Evolutionary conservation across 192 early-diverging fungal genomes (phyloP), one percentile per base, ranked within the genome.

Genomic region (Entomortierella parvispora): DNA sequence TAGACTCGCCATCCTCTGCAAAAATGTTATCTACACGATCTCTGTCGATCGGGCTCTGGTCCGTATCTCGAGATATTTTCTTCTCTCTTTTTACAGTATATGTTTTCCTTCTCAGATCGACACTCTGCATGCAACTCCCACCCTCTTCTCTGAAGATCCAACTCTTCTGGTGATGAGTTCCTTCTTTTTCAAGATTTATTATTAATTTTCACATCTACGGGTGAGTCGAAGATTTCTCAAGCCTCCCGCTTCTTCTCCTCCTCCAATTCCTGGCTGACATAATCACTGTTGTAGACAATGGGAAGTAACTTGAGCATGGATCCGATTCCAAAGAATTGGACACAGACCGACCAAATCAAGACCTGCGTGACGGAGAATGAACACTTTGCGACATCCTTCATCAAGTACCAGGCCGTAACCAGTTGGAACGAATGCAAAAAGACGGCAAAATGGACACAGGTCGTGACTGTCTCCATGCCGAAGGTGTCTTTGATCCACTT

Each of bases 281-380:
- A 72, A 22, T 47, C 54, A 54, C 70, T 72, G 12, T 72, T 58
- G 29, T 72, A 72, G 3, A 72, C 70, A 57, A 72, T 72, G 17
- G 70, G 70, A 32, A 72, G 37, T 40, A 72, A 46, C 56, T 72
- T 72, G n/a, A 72, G 31, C 70, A 72, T 72, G 5, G 70, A 72
- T 15, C 62, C 70, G 26, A 72, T 72, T 1, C 70, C 70, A 33
- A 72, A 26, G 20, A 58, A 56, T 46, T 72, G 70, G 0, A 72
- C 62, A 59, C 70, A 72, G 2, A 42, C 54, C 1, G 40, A 43
- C 70, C 70, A 72, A 29, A 64, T 59, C 0, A n/a, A 8, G 18
- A 31, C 58, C 45, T 72, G 70, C 31, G 29, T 58, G 55, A 64
- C 14, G 7, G 70, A 52, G 28, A 72, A 72, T 1, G 29, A 17